A percentile compares a stretch with the other conserved stretches of the same genome.
Evolutionary conservation across 2,329 filamentous ascomycete species (phyloP).

Genomic region (Paraphoma chrysanthemicola): DNA sequence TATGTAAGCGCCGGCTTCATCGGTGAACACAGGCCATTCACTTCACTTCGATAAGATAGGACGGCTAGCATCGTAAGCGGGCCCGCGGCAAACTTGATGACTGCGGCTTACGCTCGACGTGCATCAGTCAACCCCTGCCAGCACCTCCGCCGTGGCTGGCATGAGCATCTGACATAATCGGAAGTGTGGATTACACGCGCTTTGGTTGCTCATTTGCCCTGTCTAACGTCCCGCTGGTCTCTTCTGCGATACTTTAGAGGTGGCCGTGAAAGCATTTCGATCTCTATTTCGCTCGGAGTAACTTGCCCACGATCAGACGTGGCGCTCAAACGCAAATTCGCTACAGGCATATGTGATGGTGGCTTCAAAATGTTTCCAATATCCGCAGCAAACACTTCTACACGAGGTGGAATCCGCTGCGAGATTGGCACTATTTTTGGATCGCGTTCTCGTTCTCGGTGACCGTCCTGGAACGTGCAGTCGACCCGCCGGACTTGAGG

Average conservation of each 20-base stretch:
- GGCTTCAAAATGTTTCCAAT: no score
- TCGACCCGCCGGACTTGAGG: not conserved
- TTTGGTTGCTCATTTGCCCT: not conserved
- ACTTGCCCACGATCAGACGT: no score
- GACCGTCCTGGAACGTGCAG: not conserved
- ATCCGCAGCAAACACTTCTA: not conserved
- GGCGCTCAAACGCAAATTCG: no score
- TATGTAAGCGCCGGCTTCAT: no score
- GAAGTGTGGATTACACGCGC: not conserved
- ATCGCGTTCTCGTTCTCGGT: not conserved
- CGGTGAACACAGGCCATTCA: no score
- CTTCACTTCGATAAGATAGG: slow-evolving; percentile 7
- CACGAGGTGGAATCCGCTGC: not conserved
- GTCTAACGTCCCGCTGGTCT: slow-evolving; percentile 16
- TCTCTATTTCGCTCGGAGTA: no score
- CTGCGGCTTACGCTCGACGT: slow-evolving; percentile 35
- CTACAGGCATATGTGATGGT: no score
- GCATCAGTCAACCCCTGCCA: slow-evolving; percentile 13
- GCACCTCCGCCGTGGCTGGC: slow-evolving; percentile 9
- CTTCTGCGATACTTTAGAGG: not conserved
- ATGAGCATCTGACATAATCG: slow-evolving; percentile 28
- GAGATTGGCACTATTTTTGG: not conserved
- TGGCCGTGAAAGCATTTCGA: not conserved
- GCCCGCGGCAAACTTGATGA: slow-evolving; percentile 23
- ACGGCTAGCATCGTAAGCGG: slow-evolving; percentile 21